These are phyloP conservation scores for Pythium brachiatum DNA, from an alignment of 352 stramenopile species.

Conservation along the genomic window DNA sequence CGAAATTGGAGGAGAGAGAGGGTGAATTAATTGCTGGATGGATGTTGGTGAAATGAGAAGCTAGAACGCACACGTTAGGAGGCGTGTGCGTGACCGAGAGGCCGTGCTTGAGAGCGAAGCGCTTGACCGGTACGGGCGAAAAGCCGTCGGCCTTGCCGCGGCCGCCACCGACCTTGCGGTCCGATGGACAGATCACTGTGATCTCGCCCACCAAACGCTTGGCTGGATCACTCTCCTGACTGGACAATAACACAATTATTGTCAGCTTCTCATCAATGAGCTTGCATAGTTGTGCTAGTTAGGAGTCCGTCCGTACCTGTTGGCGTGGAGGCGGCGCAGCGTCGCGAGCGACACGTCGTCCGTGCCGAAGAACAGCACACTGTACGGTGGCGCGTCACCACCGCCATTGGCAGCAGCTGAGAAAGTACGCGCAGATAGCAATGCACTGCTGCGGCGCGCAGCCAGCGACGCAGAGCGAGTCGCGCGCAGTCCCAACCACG, in stretches of 20 bases:
- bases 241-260: conserved; percentile 12
- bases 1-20: neutral
- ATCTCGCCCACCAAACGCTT: conserved; percentile 48
- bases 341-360: conserved; percentile 83
- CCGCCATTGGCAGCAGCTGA: neutral
- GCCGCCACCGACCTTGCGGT: conserved; percentile 72
- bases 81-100: conserved; percentile 66
- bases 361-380: conserved; percentile 85
- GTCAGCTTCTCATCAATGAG: neutral
- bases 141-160: conserved; percentile 46
- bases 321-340: conserved; percentile 59
- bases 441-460: neutral
- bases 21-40: neutral
- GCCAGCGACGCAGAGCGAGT: neutral
- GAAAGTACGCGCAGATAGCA: neutral
- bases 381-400: conserved; percentile 20
- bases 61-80: conserved; percentile 43
- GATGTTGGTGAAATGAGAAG: neutral
- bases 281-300: no score
- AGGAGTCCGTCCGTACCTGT: conserved; percentile 64
- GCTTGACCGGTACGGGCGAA: conserved; percentile 68
- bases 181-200: conserved; percentile 76
- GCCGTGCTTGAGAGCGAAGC: conserved; percentile 59
- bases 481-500: neutral
- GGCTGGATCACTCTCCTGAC: conserved; percentile 22